phyloP scores from a whole-genome alignment of 805 yeast genomes.

The Blastobotrys muscicola region DNA sequence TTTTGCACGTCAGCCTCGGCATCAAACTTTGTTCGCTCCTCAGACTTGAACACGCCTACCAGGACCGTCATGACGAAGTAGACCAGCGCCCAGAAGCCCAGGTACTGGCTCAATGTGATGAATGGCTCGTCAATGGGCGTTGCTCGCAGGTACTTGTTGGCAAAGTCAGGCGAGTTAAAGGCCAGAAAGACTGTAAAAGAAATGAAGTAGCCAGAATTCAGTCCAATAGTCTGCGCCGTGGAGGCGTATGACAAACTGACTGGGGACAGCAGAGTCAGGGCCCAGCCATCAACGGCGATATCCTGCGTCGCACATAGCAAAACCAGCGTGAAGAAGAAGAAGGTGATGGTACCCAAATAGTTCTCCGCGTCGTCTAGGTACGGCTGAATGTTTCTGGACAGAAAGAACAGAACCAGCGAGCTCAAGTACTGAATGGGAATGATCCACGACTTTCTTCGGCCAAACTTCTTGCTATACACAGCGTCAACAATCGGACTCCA shows the following conservation, averaged over 20 bases:
- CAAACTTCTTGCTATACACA: conserved; percentile 52
- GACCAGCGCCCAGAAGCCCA: conserved; percentile 66
- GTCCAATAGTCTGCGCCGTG: conserved; percentile 94
- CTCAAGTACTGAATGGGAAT: conserved; percentile 84
- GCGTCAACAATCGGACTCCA: conserved; percentile 98
- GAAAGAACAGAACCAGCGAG: conserved; percentile 50
- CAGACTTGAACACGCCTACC: conserved; percentile 53
- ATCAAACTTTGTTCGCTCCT: conserved; percentile 45
- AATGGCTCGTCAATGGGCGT: conserved; percentile 56
- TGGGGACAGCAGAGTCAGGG: conserved; percentile 73
- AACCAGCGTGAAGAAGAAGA: conserved; percentile 65
- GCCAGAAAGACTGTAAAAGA: conserved; percentile 89
- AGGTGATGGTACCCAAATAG: conserved; percentile 50
- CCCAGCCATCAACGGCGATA: conserved; percentile 99
- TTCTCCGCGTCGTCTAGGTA: conserved; percentile 37
- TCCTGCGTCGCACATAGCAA: conserved; percentile 95
- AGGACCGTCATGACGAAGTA: conserved; percentile 59
- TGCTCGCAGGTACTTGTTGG: conserved; percentile 68
- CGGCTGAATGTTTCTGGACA: conserved; percentile 52
- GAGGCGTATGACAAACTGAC: conserved; percentile 83
- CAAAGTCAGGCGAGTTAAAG: conserved; percentile 84
- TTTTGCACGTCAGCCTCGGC: conserved; percentile 14
- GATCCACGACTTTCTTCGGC: conserved; percentile 89
- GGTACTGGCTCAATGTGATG: conserved; percentile 62
- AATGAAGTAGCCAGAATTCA: conserved; percentile 85